These are phyloP conservation scores for Phytophthora idaei DNA, from an alignment of 352 stramenopile genomes.

Conservation along the genomic window DNA sequence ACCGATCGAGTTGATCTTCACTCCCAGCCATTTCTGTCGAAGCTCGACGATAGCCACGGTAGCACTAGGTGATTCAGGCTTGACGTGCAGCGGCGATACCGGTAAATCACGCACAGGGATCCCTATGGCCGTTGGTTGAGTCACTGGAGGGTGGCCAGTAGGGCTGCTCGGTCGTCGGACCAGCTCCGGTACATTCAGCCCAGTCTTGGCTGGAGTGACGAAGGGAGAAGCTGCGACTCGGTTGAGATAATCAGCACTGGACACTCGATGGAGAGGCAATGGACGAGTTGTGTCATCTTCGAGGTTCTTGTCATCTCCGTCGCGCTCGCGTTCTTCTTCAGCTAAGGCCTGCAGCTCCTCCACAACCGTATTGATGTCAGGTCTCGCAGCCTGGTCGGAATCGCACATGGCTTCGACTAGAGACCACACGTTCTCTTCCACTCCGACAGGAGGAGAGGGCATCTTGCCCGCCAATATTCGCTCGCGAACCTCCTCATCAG, in stretches of 20 bases:
- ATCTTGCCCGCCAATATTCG: constrained; percentile 50
- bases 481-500: constrained; percentile 48
- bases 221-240: constrained; percentile 25
- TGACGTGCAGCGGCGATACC: constrained; percentile 13
- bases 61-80: constrained; percentile 15
- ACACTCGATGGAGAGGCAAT: constrained; percentile 34
- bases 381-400: constrained; percentile 44
- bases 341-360: constrained; percentile 49
- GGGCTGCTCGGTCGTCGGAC: constrained; percentile 29
- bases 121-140: constrained; percentile 23
- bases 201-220: constrained; percentile 9
- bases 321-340: constrained; percentile 52
- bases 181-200: constrained; percentile 15
- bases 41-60: constrained; percentile 49
- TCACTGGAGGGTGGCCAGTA: constrained; percentile 8
- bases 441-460: constrained; percentile 37
- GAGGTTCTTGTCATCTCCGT: constrained; percentile 32
- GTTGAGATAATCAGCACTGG: constrained; percentile 33
- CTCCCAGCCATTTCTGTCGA: constrained; percentile 71
- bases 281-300: constrained; percentile 25
- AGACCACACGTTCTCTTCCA: constrained; percentile 52
- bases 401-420: constrained; percentile 67
- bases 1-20: constrained; percentile 82
- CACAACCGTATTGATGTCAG: constrained; percentile 54
- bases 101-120: constrained; percentile 24